phyloP scores from a whole-genome alignment of 441 rosid genomes.

The Mallotus repandus region DNA sequence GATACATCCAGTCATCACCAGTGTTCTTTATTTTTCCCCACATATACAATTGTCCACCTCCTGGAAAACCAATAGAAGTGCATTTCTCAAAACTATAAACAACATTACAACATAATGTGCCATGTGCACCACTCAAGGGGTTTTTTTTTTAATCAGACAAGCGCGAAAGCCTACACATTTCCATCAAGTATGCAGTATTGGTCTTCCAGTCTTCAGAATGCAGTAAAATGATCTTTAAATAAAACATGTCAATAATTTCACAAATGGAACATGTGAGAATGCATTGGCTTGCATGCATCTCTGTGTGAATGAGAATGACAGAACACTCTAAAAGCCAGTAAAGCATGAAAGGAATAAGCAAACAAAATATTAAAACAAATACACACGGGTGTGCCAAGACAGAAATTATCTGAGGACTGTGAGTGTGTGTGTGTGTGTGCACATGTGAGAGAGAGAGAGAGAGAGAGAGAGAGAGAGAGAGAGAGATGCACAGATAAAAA shows the following conservation, averaged over 20 bases:
- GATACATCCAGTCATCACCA: constrained; percentile 99
- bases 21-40: constrained; percentile 94
- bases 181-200: background rate
- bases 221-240: background rate
- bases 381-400: background rate
- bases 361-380: background rate
- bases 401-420: background rate
- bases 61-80: constrained; percentile 37
- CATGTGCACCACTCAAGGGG: too few species aligned
- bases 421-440: background rate
- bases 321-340: background rate
- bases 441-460: too few species aligned
- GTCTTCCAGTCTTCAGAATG: background rate
- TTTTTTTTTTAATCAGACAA: too few species aligned
- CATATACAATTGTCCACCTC: constrained; percentile 98
- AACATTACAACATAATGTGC: background rate
- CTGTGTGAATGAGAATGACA: background rate
- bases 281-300: background rate
- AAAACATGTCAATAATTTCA: background rate
- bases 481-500: background rate
- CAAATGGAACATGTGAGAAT: background rate
- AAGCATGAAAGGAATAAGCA: background rate
- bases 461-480: background rate
- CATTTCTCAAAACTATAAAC: background rate
- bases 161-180: background rate